Evolutionary conservation across 2,329 filamentous ascomycete genomes (phyloP).

Genomic region (Ascosphaera apis): DNA sequence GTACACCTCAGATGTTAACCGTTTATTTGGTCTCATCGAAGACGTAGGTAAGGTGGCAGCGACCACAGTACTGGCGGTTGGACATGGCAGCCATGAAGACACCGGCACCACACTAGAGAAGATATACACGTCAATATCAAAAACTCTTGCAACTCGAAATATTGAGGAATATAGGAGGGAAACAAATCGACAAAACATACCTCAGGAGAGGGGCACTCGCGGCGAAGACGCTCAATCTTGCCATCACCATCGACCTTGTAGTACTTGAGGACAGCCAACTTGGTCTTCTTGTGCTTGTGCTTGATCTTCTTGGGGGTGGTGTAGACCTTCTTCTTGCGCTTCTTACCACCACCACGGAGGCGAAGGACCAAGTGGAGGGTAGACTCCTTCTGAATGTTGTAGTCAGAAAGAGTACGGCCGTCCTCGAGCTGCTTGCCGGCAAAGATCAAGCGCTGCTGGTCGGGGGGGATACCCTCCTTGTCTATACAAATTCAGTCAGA

Average conservation of each 20-base stretch:
- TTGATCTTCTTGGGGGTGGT: conserved; percentile 99
- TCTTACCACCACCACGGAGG: conserved; percentile 97
- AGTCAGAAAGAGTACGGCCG: conserved; percentile 94
- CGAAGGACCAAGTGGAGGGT: conserved; percentile 96
- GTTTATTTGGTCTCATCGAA: conserved; percentile 42
- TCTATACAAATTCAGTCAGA: too few species aligned
- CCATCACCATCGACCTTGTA: conserved; percentile 99
- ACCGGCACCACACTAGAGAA: conserved; percentile 76
- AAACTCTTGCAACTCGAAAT: background rate
- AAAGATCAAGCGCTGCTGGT: conserved; percentile 99
- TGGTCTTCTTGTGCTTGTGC: conserved; percentile 99
- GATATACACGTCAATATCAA: conserved; percentile 1
- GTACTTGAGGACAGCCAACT: conserved; percentile 99
- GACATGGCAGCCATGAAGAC: conserved; percentile 99
- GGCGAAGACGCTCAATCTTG: conserved; percentile 97
- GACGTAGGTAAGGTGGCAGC: conserved; percentile 48
- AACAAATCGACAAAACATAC: conserved; percentile 32
- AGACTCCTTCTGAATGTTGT: conserved; percentile 99
- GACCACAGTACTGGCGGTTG: conserved; percentile 91
- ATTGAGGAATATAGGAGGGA: background rate
- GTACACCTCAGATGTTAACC: conserved; percentile 6
- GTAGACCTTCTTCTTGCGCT: conserved; percentile 99
- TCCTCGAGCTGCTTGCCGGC: conserved; percentile 99
- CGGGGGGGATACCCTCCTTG: conserved; percentile 98
- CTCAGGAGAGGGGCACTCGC: conserved; percentile 85